Conservation (phyloP, 208 protist species). For the Leishmania martiniquensis region DNA sequence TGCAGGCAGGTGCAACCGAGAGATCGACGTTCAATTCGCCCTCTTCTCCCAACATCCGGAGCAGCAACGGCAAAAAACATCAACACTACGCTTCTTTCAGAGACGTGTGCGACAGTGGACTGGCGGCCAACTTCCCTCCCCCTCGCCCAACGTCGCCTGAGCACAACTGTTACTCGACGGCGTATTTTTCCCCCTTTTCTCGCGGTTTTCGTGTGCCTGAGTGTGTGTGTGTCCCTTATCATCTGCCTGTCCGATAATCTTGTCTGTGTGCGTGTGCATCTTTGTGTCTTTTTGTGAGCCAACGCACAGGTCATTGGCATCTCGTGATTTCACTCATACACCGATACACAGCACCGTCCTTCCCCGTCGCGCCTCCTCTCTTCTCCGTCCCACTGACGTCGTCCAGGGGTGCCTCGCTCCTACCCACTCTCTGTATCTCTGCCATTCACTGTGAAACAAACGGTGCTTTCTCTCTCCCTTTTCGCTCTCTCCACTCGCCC, state of each 20-base stretch:
- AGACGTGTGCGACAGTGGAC: not conserved
- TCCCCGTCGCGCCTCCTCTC: not conserved
- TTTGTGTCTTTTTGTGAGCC: not conserved
- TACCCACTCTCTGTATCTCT: not conserved
- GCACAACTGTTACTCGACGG: not conserved
- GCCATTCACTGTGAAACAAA: not conserved
- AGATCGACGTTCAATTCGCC: conserved; percentile 1
- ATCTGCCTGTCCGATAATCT: not conserved
- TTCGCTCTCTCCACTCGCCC: not conserved
- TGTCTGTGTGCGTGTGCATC: too few species aligned
- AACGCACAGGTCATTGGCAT: not conserved
- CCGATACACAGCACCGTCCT: not conserved
- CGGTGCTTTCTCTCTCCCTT: not conserved
- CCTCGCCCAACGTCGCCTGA: not conserved
- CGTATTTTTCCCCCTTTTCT: not conserved
- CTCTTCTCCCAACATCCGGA: not conserved
- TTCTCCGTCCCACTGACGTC: not conserved
- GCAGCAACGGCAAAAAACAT: not conserved
- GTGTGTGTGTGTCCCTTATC: not conserved
- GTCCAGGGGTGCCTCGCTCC: not conserved
- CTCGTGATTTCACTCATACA: not conserved
- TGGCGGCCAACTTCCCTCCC: not conserved
- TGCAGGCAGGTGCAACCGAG: not conserved
- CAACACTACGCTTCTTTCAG: not conserved
- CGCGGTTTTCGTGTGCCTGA: not conserved